Percentiles rank a stretch among this genome's conserved stretches.
phyloP scores from a whole-genome alignment of 2,329 filamentous ascomycete species.

The Fusarium sp. region DNA sequence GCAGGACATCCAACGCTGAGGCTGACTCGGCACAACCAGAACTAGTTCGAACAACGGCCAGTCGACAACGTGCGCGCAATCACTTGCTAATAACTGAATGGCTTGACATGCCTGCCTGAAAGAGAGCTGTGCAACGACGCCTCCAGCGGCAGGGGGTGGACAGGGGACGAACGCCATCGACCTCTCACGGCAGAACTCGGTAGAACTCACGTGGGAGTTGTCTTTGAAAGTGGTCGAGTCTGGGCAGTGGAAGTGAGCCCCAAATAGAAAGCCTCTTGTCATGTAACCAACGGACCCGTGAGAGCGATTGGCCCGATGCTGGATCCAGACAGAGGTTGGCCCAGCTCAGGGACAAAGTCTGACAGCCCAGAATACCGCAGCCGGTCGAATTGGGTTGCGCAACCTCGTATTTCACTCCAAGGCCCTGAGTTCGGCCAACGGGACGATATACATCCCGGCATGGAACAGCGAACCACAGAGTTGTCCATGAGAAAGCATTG shows the following conservation, averaged over 20 bases:
- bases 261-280: conserved; percentile 36
- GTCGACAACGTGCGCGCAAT: conserved; percentile 8
- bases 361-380: conserved; percentile 11
- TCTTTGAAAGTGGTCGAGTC: conserved; percentile 21
- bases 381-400: conserved; percentile 14
- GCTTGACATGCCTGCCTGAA: conserved; percentile 10
- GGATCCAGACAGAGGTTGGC: not conserved
- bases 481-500: conserved; percentile 16
- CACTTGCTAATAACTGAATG: conserved; percentile 5
- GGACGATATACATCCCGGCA: conserved; percentile 13
- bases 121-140: conserved; percentile 24
- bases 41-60: conserved; percentile 4
- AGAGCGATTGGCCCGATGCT: conserved; percentile 26
- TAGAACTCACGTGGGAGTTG: conserved; percentile 37
- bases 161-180: conserved; percentile 41
- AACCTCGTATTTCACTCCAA: conserved; percentile 32
- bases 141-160: conserved; percentile 22
- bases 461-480: conserved; percentile 5
- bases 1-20: conserved; percentile 19
- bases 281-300: not conserved
- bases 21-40: conserved; percentile 24
- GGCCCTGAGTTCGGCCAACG: not conserved
- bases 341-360: conserved; percentile 5
- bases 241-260: conserved; percentile 5
- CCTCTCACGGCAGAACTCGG: conserved; percentile 37